A percentile compares a stretch with the other conserved stretches of the same genome.
These are phyloP conservation scores for Lactarius pseudohatsudake DNA, from an alignment of 768 basidiomycete genomes.

Conservation along the genomic window DNA sequence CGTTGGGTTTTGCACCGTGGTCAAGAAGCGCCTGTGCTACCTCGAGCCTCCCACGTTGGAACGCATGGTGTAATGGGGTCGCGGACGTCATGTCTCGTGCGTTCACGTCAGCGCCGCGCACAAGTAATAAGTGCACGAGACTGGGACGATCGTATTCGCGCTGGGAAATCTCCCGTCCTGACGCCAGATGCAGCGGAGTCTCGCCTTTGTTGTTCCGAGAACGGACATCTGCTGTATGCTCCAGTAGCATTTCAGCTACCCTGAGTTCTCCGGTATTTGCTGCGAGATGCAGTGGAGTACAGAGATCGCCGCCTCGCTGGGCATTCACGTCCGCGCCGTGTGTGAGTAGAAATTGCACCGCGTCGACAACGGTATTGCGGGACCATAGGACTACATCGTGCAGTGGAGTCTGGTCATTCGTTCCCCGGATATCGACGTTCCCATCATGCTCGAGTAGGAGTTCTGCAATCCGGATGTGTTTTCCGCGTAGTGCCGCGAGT, in stretches of 20 bases:
- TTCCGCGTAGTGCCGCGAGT: not conserved
- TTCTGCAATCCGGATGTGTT: not conserved
- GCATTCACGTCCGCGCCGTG: not conserved
- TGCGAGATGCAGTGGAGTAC: not conserved
- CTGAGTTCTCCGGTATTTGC: not conserved
- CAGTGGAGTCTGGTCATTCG: not conserved
- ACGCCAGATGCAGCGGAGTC: not conserved
- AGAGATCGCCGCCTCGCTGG: not conserved
- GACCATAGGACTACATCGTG: not conserved
- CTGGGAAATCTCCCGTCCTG: not conserved
- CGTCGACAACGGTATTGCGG: not conserved
- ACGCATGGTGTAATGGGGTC: not conserved
- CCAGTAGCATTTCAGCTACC: not conserved
- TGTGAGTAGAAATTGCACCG: not conserved
- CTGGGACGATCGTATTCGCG: not conserved
- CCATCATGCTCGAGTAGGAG: not conserved
- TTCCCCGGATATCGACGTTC: not conserved
- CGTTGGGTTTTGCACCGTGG: not conserved
- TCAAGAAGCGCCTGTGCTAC: not conserved
- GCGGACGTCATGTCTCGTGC: not conserved
- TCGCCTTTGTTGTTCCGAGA: not conserved
- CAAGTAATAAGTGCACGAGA: not conserved
- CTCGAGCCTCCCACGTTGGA: no score
- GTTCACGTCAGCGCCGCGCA: not conserved
- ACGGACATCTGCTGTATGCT: not conserved